Evolutionary conservation across 2,329 filamentous ascomycete species (phyloP).

Genomic region (Aspergillus clavatus): DNA sequence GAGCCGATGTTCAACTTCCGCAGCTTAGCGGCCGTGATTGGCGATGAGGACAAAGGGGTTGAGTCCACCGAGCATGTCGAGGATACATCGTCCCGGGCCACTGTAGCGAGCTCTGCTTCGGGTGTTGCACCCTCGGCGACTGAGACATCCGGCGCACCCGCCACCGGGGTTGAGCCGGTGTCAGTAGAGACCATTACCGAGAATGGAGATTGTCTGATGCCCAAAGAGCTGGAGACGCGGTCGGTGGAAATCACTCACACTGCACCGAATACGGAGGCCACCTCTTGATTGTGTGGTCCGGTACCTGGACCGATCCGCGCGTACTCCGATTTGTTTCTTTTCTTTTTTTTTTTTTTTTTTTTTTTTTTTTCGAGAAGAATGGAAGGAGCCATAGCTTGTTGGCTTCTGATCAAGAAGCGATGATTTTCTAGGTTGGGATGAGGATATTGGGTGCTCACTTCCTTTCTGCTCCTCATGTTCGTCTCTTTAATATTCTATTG

Average conservation of each 20-base stretch:
- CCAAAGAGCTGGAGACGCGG: conserved; percentile 35
- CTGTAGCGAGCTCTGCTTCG: conserved; percentile 21
- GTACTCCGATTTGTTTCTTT: too few relatives aligned
- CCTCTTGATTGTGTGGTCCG: conserved; percentile 18
- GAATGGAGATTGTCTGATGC: conserved; percentile 15
- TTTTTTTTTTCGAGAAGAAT: too few relatives aligned
- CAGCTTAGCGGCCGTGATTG: conserved; percentile 80
- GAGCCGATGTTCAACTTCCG: conserved; percentile 91
- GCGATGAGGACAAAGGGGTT: conserved; percentile 53
- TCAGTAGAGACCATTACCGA: conserved; percentile 11
- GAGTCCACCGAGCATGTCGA: conserved; percentile 37
- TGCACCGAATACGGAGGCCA: conserved; percentile 23
- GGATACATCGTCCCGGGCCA: conserved; percentile 19
- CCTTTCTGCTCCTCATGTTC: neutral
- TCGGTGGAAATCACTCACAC: conserved; percentile 32
- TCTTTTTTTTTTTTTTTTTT: too few relatives aligned
- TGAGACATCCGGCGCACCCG: conserved; percentile 9
- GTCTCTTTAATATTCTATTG: conserved; percentile 1
- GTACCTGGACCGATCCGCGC: too few relatives aligned
- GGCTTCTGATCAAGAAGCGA: neutral
- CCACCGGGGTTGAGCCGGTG: conserved; percentile 7
- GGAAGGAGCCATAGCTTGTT: too few relatives aligned
- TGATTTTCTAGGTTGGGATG: neutral
- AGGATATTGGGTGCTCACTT: neutral
- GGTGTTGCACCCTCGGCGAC: conserved; percentile 14